A percentile compares a stretch with the other conserved stretches of the same genome.
These are phyloP conservation scores for Boechera divaricarpa DNA, from an alignment of 345 rosid genomes.

Conservation along the genomic window DNA sequence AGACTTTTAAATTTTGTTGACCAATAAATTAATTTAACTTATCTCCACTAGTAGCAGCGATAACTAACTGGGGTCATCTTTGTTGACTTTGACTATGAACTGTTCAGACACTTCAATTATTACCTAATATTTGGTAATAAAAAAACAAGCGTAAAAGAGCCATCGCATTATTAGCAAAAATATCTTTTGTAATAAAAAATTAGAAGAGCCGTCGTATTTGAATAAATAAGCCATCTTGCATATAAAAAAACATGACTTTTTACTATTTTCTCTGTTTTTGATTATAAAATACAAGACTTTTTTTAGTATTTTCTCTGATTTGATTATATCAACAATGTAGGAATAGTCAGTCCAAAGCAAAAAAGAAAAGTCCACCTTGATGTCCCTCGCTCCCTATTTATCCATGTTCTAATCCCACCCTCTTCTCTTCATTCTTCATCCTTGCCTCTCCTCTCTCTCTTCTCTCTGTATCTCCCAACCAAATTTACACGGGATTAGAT, in stretches of 20 bases:
- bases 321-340: not conserved
- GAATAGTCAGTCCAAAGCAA: not conserved
- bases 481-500: not conserved
- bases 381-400: constrained; percentile 34
- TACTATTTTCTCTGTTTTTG: not conserved
- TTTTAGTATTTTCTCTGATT: not conserved
- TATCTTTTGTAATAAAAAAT: not conserved
- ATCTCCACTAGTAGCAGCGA: constrained; percentile 1
- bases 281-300: not conserved
- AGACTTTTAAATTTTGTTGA: not conserved
- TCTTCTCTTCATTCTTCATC: not conserved
- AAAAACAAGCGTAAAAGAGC: constrained; percentile 12
- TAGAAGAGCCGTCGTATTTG: constrained; percentile 30
- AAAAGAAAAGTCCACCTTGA: constrained; percentile 40
- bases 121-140: not conserved
- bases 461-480: not conserved
- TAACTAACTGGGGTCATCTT: constrained; percentile 4
- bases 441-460: too few species aligned
- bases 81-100: constrained; percentile 37
- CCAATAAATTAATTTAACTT: not conserved
- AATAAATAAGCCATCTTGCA: not conserved
- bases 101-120: constrained; percentile 10
- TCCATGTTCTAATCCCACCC: constrained; percentile 14
- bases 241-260: not conserved
- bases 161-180: not conserved